Percentiles rank a stretch among this genome's conserved stretches.
Evolutionary conservation across 495 filamentous ascomycete genomes (phyloP).

Genomic region (Aspergillus coremiiformis): DNA sequence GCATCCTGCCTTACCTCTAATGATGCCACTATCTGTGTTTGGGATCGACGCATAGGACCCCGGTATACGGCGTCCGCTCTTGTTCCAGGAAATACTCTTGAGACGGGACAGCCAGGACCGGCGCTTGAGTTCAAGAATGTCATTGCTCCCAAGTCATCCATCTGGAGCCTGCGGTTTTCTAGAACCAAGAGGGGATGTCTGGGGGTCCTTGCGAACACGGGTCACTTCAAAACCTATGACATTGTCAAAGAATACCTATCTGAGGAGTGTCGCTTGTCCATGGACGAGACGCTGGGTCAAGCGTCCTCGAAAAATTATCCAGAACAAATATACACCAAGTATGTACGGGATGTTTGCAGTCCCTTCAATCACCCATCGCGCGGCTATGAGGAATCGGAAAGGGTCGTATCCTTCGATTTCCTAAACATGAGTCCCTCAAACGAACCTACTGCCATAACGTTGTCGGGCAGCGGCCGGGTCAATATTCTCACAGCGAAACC

Average conservation of each 20-base stretch:
- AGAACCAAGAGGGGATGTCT: slow-evolving; percentile 65
- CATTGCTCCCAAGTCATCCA: slow-evolving; percentile 50
- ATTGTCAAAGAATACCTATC: slow-evolving; percentile 54
- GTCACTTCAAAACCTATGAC: slow-evolving; percentile 68
- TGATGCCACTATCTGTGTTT: slow-evolving; percentile 68
- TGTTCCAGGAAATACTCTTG: slow-evolving; percentile 27
- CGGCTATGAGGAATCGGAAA: slow-evolving; percentile 46
- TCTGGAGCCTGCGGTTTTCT: slow-evolving; percentile 76
- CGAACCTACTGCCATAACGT: slow-evolving; percentile 58
- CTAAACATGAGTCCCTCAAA: slow-evolving; percentile 54
- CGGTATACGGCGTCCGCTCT: slow-evolving; percentile 37
- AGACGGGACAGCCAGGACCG: slow-evolving; percentile 33
- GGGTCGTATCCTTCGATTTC: slow-evolving; percentile 84
- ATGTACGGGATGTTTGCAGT: slow-evolving; percentile 39
- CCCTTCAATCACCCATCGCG: slow-evolving; percentile 39
- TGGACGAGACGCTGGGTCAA: slow-evolving; percentile 35
- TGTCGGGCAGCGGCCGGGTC: slow-evolving; percentile 60
- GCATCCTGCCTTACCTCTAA: slow-evolving; percentile 69
- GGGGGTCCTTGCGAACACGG: slow-evolving; percentile 67
- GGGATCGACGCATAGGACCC: slow-evolving; percentile 71
- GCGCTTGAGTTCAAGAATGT: slow-evolving; percentile 63
- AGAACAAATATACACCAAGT: slow-evolving; percentile 41
- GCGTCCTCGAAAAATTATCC: slow-evolving; percentile 36
- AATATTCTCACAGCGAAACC: slow-evolving; percentile 56
- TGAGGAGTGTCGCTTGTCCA: slow-evolving; percentile 35